Conservation (phyloP, 768 basidiomycete genomes). For the Lactarius sanguifluus region DNA sequence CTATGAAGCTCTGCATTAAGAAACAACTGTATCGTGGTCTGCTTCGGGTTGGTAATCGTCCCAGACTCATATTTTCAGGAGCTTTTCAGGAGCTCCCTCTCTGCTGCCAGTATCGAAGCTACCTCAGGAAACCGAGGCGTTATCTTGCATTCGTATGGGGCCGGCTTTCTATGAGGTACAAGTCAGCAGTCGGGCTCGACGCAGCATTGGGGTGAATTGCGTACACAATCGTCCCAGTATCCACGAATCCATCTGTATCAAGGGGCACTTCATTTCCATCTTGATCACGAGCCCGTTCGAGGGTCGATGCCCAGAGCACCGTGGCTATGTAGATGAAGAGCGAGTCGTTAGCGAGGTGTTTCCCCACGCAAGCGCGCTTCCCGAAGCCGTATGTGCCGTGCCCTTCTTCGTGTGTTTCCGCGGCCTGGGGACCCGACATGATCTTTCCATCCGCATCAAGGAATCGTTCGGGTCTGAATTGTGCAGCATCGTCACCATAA, state of each 20-base stretch:
- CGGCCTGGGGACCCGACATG: background rate
- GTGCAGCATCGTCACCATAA: conserved; percentile 26
- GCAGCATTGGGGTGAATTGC: background rate
- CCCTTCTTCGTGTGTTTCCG: conserved; percentile 23
- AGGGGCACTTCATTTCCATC: conserved; percentile 18
- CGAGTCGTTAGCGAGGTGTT: conserved; percentile 26
- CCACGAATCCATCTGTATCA: conserved; percentile 5
- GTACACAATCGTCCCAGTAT: conserved; percentile 21
- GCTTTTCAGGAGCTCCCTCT: background rate
- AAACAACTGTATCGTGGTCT: no score
- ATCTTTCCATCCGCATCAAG: conserved; percentile 18
- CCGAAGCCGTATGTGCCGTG: conserved; percentile 28
- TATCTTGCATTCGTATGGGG: conserved; percentile 28
- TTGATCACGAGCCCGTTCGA: conserved; percentile 20
- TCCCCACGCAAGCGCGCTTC: conserved; percentile 30
- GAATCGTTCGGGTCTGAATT: conserved; percentile 30
- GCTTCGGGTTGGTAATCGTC: background rate
- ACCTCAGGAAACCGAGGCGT: conserved; percentile 29
- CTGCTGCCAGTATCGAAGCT: conserved; percentile 8
- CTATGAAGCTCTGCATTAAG: no score
- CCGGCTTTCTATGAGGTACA: conserved; percentile 15
- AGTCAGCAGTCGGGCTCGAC: background rate
- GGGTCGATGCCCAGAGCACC: conserved; percentile 29
- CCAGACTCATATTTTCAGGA: background rate
- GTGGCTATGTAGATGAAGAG: conserved; percentile 29